Evolutionary conservation across 2,329 filamentous ascomycete species (phyloP).

Genomic region (Cryphonectria naterciae): DNA sequence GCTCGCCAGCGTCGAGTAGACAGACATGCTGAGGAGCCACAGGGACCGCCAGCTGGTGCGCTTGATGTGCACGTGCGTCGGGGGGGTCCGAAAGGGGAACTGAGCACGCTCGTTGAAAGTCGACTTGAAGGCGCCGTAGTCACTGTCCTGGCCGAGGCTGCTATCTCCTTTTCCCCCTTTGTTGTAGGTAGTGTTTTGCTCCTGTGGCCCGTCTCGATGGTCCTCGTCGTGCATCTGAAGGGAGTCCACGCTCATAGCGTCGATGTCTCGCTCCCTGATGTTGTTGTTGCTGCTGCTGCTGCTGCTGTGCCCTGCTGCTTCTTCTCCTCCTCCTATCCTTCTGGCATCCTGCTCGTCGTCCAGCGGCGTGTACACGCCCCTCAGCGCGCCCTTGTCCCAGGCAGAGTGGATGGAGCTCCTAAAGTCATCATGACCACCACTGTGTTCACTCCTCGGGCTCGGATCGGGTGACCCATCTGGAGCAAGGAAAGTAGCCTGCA

Average conservation of each 20-base stretch:
- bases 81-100: neutral
- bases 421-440: slow-evolving; percentile 4
- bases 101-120: neutral
- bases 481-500: neutral
- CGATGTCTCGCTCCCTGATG: neutral
- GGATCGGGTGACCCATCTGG: slow-evolving; percentile 1
- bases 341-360: slow-evolving; percentile 1
- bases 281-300: neutral
- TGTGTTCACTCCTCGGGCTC: neutral
- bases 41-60: slow-evolving; percentile 53
- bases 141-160: neutral
- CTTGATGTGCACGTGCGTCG: slow-evolving; percentile 21
- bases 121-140: slow-evolving; percentile 21
- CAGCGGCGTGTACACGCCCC: slow-evolving; percentile 13
- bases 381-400: slow-evolving; percentile 23
- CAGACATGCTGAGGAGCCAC: slow-evolving; percentile 51
- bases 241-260: slow-evolving; percentile 27
- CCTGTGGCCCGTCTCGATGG: slow-evolving; percentile 1
- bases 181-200: neutral
- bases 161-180: neutral
- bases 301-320: too few relatives aligned
- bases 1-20: slow-evolving; percentile 69
- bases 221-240: slow-evolving; percentile 24
- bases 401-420: slow-evolving; percentile 23
- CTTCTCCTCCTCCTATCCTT: neutral